Percentiles rank a stretch among this genome's conserved stretches.
Conservation (phyloP, 2,329 filamentous ascomycete species). For the Phoma herbarum region DNA sequence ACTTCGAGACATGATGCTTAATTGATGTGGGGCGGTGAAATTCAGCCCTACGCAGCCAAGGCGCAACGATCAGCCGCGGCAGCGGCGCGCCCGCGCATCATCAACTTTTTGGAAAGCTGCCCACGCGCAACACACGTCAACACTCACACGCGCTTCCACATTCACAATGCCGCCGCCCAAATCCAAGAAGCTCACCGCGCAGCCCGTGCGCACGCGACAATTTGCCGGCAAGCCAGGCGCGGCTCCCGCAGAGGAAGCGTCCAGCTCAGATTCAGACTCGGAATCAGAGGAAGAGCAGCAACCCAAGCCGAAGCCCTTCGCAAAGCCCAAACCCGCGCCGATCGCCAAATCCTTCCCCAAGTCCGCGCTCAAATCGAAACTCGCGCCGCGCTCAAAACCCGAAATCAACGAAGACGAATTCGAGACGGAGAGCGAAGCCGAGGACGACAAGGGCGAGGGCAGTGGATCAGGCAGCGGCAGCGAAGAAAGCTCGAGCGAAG, state of each 20-base stretch:
- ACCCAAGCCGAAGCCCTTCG: conserved; percentile 54
- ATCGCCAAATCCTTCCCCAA: conserved; percentile 58
- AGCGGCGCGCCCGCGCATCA: neutral
- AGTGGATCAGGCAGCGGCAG: conserved; percentile 25
- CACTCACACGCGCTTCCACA: neutral
- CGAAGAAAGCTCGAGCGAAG: conserved; percentile 34
- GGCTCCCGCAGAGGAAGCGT: conserved; percentile 49
- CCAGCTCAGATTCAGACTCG: conserved; percentile 57
- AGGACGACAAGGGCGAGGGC: conserved; percentile 25
- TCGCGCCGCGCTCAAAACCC: conserved; percentile 51
- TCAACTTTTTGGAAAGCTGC: conserved; percentile 19
- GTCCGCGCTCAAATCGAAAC: conserved; percentile 53
- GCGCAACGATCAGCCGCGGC: conserved; percentile 13
- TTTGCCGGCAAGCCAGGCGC: conserved; percentile 80
- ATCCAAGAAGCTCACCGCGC: conserved; percentile 87
- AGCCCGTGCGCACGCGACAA: conserved; percentile 81
- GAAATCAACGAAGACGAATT: conserved; percentile 63
- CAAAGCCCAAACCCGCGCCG: conserved; percentile 51
- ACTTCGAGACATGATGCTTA: neutral
- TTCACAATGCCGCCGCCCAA: conserved; percentile 62
- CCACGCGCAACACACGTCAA: conserved; percentile 3
- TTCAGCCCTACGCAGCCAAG: conserved; percentile 19
- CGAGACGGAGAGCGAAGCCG: conserved; percentile 62
- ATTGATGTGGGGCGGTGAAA: neutral
- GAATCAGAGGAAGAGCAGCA: conserved; percentile 60